Base-by-base conservation (phyloP, 768 basidiomycete genomes). In the Sporobolomyces roseus region DNA sequence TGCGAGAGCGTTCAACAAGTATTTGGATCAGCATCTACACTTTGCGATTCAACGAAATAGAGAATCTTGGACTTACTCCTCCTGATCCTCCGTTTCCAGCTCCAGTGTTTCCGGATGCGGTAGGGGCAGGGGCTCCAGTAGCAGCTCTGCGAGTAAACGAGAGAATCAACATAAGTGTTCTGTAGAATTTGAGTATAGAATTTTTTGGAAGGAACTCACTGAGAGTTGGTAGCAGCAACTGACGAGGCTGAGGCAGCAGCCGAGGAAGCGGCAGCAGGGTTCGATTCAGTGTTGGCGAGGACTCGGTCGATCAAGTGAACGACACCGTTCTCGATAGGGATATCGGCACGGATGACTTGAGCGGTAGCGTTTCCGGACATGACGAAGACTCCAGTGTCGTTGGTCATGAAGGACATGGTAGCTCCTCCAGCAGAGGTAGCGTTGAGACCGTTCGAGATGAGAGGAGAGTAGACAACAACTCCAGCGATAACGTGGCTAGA, bases 401-500 rank as follows among this genome's bases (percentile, higher is more conserved):
- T 78, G 60, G 74, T 67, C 12, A 63, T 70, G 73, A 80, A 79
- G 1, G 67, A 75, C 76, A 80, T 78, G 1, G 75, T 66, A 43
- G 72, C 61, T 27, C 80, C 80, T 17, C 68, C 78, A n/a, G 78
- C 78, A 7, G 79, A 79, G 53, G 75, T 76, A 64, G 76, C 78
- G 70, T 76, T 77, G 52, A 60, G 49, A n/a, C 76, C 49, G 50
- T 65, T 58, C 32, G 74, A 55, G 56, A 80, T 68, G 6, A 61
- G 59, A 63, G 73, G 73, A 19, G 79, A 79, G 75, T 80, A 80
- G 56, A 75, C 78, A 48, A 77, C 78, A 16, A 77, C 71, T 32
- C 79, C 79, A 74, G 78, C 79, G 74, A 80, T 75, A 61, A 79
- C 77, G 76, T 80, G 80, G 75, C 58, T 66, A 32, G 25, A 36